phyloP scores from a whole-genome alignment of 495 filamentous ascomycete species.

The Penicillium cosmopolitanum region DNA sequence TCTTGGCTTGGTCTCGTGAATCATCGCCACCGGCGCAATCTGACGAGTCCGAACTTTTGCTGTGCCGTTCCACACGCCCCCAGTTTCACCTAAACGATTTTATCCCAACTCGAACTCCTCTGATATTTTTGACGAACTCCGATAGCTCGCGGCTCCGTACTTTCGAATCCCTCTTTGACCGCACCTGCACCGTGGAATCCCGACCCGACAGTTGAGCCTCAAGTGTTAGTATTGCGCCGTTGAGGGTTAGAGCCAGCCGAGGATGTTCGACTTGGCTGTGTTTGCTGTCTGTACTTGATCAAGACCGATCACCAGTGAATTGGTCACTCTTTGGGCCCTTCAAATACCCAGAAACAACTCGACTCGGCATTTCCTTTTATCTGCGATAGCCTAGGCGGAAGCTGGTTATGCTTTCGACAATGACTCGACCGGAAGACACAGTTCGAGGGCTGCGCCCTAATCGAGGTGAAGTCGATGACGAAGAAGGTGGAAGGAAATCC shows the following conservation, averaged over 20 bases:
- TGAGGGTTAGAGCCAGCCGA: conserved; percentile 8
- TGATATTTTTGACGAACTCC: not conserved
- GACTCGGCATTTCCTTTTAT: not conserved
- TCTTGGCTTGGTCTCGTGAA: conserved; percentile 5
- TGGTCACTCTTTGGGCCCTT: not conserved
- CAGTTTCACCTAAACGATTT: conserved; percentile 7
- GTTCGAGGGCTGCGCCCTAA: conserved; percentile 40
- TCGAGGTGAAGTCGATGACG: conserved; percentile 38
- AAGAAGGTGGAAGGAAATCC: conserved; percentile 29
- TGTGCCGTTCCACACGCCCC: conserved; percentile 14
- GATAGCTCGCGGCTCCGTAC: not conserved
- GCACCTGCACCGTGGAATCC: not conserved
- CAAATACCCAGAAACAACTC: not conserved
- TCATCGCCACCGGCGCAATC: conserved; percentile 11
- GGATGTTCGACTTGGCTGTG: conserved; percentile 20
- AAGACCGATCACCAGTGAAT: not conserved
- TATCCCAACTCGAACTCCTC: conserved; percentile 5
- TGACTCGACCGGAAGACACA: conserved; percentile 46
- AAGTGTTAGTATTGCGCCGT: conserved; percentile 1
- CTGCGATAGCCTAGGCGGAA: not conserved
- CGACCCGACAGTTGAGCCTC: not conserved
- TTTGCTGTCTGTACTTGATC: not conserved
- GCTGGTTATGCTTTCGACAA: conserved; percentile 41
- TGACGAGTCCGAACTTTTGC: conserved; percentile 11
- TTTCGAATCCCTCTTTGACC: not conserved